These are phyloP conservation scores for Oenanthe javanica DNA, from an alignment of 140 eudicot species.

Conservation along the genomic window DNA sequence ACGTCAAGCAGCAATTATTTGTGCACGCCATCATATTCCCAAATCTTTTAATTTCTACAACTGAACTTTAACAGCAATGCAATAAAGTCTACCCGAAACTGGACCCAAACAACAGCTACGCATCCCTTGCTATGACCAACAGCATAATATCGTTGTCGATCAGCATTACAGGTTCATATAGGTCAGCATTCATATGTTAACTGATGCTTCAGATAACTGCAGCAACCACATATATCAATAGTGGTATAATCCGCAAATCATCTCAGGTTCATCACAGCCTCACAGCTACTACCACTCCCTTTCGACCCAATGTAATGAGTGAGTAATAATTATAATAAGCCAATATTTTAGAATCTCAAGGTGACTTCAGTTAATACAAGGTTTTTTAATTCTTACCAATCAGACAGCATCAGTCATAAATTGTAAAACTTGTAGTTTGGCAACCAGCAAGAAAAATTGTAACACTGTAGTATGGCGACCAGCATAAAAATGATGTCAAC, in stretches of 20 bases:
- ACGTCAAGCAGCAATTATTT: constrained; percentile 1
- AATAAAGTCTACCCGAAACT: constrained; percentile 1
- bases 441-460: constrained; percentile 32
- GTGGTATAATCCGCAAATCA: constrained; percentile 33
- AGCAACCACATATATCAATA: constrained; percentile 26
- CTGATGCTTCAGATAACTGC: constrained; percentile 23
- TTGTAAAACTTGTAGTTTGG: constrained; percentile 15
- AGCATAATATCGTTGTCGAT: constrained; percentile 3
- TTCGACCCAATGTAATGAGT: constrained; percentile 19
- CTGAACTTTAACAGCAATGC: neutral
- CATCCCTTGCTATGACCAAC: constrained; percentile 1
- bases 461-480: constrained; percentile 19
- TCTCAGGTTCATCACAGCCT: constrained; percentile 36
- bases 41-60: neutral
- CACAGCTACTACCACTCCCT: constrained; percentile 38
- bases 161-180: constrained; percentile 25
- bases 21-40: constrained; percentile 1
- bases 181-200: constrained; percentile 6
- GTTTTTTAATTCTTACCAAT: constrained; percentile 46
- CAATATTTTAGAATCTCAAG: constrained; percentile 22
- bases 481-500: constrained; percentile 39
- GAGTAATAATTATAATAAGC: constrained; percentile 10
- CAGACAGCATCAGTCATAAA: constrained; percentile 24
- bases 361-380: constrained; percentile 24
- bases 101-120: neutral